Base-by-base conservation (phyloP, 2,329 filamentous ascomycete species). In the Westerdykella ornata region DNA sequence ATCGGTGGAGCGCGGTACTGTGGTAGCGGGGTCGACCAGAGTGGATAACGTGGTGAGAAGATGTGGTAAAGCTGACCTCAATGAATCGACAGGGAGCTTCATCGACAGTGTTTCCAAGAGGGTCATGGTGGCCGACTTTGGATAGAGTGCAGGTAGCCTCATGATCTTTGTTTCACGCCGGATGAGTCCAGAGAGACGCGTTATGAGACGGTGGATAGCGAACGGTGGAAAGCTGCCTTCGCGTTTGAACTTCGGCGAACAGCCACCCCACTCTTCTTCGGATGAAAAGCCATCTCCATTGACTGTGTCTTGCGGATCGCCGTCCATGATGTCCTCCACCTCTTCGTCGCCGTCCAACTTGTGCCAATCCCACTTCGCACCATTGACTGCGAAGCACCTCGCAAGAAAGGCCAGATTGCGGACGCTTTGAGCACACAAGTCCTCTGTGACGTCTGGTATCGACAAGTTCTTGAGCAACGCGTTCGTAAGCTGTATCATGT, bases 371-470 rank as follows among this genome's bases (percentile, higher is more conserved):
- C 62, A 78, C 17, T 54, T 64, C 34, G 74, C 54, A 56, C 72
- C 70, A 48, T 82, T 85, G 26, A 75, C 75, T 12, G 75, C 75
- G 44, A 78, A 77, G 56, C 70, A 81, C 45, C 74, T 79, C 32
- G 82, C 86, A 0, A 98, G 72, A 71, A 94, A 94, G 29, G 90
- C 75, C 28, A 95, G 72, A 48, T 95, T 88, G 50, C 88, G 84
- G 3, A 86, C 80, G 11, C 81, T 81, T 60, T 94, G 87, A 32
- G 79, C 74, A 1, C 85, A 85, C n/a, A 97, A 72, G 8, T 80
- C 75, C 56, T 92, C 83, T 13, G 82, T 81, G 6, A 90, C 64
- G 38, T 76, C 77, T 0, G 76, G 73, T 0, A 77, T 78, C 36
- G 79, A 79, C 34, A 95, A 68, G 35, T 74, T 73, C 46, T 71